Conservation (phyloP, 2,329 filamentous ascomycete species). For the Xylariaceae sp. region DNA sequence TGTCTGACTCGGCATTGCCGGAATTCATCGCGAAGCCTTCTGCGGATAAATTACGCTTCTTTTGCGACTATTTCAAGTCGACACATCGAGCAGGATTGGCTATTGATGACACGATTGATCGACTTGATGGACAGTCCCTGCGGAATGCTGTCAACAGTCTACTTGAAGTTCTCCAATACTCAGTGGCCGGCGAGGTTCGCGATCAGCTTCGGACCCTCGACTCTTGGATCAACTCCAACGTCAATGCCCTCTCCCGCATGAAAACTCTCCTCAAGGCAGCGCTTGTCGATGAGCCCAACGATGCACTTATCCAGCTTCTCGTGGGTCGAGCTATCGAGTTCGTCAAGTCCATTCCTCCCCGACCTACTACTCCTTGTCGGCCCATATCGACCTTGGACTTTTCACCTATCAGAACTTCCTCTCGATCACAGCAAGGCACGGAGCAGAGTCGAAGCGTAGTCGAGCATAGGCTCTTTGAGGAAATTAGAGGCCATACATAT, state of each 20-base stretch:
- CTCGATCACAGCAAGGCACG: background rate
- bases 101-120: background rate
- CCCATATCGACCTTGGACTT: background rate
- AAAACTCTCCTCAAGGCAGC: background rate
- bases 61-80: background rate
- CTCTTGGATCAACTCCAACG: background rate
- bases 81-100: background rate
- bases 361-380: background rate
- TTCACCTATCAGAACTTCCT: background rate
- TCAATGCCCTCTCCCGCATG: background rate
- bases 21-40: background rate
- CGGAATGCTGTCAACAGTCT: background rate
- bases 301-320: background rate
- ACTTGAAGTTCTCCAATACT: background rate
- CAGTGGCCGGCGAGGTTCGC: background rate
- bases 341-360: background rate
- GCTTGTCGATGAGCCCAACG: background rate
- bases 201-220: background rate
- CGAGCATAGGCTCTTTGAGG: conserved; percentile 3
- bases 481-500: conserved; percentile 8
- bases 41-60: background rate
- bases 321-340: background rate
- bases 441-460: background rate
- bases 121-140: background rate
- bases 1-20: background rate